Conservation (phyloP, 2,329 filamentous ascomycete species). For the Chaetomiaceae sp. region DNA sequence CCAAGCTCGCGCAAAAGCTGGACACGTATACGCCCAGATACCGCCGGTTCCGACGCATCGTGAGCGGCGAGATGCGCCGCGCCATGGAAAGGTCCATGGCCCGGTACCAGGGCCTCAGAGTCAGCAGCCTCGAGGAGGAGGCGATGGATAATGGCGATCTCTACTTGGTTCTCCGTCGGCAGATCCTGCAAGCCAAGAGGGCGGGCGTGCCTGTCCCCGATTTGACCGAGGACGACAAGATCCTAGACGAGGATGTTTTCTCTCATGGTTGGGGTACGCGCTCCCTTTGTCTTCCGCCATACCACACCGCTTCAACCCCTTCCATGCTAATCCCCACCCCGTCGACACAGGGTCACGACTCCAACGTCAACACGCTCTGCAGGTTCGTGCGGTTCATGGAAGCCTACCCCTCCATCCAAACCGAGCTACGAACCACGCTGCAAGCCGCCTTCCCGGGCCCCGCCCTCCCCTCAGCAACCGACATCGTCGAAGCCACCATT, state of each 20-base stretch:
- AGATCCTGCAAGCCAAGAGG: constrained; percentile 12
- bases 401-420: constrained; percentile 9
- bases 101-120: constrained; percentile 7
- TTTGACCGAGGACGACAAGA: constrained; percentile 23
- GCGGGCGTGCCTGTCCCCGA: constrained; percentile 26
- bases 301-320: no score
- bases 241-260: constrained; percentile 26
- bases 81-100: constrained; percentile 8
- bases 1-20: constrained; percentile 6
- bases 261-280: constrained; percentile 19
- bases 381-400: constrained; percentile 22
- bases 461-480: constrained; percentile 3
- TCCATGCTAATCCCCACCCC: no score
- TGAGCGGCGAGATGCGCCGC: constrained; percentile 20
- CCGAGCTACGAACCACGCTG: constrained; percentile 11
- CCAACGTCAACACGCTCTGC: constrained; percentile 32
- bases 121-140: constrained; percentile 5
- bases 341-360: constrained; percentile 39
- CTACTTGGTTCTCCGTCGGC: constrained; percentile 14
- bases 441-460: constrained; percentile 23
- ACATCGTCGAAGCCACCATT: constrained; percentile 20
- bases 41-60: constrained; percentile 18
- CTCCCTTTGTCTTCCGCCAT: no score
- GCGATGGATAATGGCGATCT: constrained; percentile 13
- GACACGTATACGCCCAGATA: constrained; percentile 17